Percentiles rank a stretch among this genome's conserved stretches.
Evolutionary conservation across 768 basidiomycete species (phyloP).

Genomic region (Kondoa malvinella): DNA sequence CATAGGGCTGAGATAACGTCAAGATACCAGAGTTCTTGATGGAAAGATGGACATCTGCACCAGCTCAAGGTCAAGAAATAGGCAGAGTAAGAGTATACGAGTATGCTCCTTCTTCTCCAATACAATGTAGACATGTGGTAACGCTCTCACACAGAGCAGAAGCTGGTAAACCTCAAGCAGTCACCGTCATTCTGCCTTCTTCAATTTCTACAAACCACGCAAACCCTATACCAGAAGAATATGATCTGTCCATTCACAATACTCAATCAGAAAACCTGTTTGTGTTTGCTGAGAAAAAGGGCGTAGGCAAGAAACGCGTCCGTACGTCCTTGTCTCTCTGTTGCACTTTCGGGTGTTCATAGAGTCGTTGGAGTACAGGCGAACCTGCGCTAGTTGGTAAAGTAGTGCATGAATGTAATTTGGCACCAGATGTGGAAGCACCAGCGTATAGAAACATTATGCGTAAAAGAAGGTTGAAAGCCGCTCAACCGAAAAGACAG

Average conservation of each 20-base stretch:
- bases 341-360: too few species aligned
- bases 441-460: conserved; percentile 25
- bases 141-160: conserved; percentile 33
- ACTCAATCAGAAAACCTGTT: conserved; percentile 69
- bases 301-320: conserved; percentile 10
- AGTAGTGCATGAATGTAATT: conserved; percentile 25
- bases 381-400: conserved; percentile 12
- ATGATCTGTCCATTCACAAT: conserved; percentile 75
- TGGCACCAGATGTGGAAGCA: conserved; percentile 22
- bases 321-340: background rate
- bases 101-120: background rate
- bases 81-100: conserved; percentile 62
- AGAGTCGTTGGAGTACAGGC: background rate
- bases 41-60: conserved; percentile 64
- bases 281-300: conserved; percentile 49
- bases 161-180: conserved; percentile 27
- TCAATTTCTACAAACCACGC: conserved; percentile 14
- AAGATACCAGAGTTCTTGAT: conserved; percentile 75
- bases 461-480: conserved; percentile 24
- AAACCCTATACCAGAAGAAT: conserved; percentile 43
- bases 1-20: background rate
- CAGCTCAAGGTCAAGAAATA: conserved; percentile 57
- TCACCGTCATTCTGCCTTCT: conserved; percentile 10
- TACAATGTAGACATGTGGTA: conserved; percentile 25
- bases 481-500: conserved; percentile 24